Percentiles rank a stretch among this genome's conserved stretches.
Conservation (phyloP, 331 rosid species). For the Ulmus americana region DNA sequence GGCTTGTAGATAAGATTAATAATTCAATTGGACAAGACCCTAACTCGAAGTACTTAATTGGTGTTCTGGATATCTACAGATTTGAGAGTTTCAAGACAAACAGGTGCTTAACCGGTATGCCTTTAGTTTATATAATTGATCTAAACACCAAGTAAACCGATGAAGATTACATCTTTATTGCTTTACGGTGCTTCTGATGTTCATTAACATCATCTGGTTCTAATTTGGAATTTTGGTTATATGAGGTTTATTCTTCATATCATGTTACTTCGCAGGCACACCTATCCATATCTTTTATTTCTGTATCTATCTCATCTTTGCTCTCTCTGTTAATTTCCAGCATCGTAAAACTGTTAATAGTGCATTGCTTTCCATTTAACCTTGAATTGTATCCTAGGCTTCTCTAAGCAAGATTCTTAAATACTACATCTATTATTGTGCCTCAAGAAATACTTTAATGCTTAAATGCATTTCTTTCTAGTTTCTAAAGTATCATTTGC, state of each 20-base stretch:
- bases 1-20: slow-evolving; percentile 85
- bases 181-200: no score
- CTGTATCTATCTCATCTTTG: no score
- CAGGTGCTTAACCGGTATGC: slow-evolving; percentile 72
- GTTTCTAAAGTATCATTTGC: background rate
- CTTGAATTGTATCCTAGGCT: no score
- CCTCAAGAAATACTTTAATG: background rate
- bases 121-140: slow-evolving; percentile 36
- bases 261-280: background rate
- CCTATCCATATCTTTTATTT: no score
- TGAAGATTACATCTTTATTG: background rate
- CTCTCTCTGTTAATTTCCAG: no score
- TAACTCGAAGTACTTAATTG: slow-evolving; percentile 72
- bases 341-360: no score
- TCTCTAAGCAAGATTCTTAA: background rate
- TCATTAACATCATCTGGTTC: no score
- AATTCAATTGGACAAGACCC: slow-evolving; percentile 87
- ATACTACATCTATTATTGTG: background rate
- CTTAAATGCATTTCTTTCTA: no score
- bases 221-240: no score
- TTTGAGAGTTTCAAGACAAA: slow-evolving; percentile 96
- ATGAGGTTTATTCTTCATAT: no score
- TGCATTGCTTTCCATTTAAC: no score
- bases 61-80: slow-evolving; percentile 92
- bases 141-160: slow-evolving; percentile 10